Evolutionary conservation across 2,329 filamentous ascomycete species (phyloP).

Genomic region (Alternaria triticina): DNA sequence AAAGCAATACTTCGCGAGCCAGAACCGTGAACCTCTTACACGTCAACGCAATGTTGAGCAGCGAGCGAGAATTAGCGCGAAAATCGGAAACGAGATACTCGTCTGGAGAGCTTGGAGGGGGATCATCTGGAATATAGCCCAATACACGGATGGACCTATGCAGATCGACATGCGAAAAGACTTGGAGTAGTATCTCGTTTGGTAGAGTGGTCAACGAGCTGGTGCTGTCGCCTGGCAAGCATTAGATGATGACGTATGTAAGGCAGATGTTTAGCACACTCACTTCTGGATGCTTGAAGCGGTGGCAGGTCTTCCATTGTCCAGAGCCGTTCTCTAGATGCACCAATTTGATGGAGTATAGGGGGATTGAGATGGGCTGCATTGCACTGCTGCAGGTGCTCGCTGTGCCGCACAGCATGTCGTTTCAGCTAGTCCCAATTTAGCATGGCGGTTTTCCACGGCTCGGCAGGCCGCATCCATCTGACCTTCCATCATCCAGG

Average conservation of each 20-base stretch:
- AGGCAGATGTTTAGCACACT: background rate
- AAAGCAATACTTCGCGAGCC: constrained; percentile 9
- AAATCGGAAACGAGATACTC: constrained; percentile 12
- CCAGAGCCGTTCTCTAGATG: background rate
- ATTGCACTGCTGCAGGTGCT: background rate
- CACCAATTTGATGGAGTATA: background rate
- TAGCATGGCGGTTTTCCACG: background rate
- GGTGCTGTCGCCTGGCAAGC: background rate
- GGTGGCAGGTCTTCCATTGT: background rate
- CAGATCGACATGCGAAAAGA: constrained; percentile 17
- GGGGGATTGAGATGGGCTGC: background rate
- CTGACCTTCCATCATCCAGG: background rate
- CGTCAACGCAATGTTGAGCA: constrained; percentile 18
- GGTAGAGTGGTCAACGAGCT: constrained; percentile 10
- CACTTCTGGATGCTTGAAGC: background rate
- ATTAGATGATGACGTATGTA: constrained; percentile 1
- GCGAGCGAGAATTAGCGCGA: background rate
- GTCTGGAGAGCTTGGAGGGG: constrained; percentile 8
- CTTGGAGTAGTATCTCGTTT: constrained; percentile 17
- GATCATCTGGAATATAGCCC: constrained; percentile 20
- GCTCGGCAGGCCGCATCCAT: background rate
- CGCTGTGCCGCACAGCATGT: background rate
- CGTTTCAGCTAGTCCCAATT: background rate
- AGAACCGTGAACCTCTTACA: constrained; percentile 14
- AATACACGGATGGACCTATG: constrained; percentile 10